These are phyloP conservation scores for Neospermospora avenae DNA, from an alignment of 2,329 filamentous ascomycete genomes.

Conservation along the genomic window DNA sequence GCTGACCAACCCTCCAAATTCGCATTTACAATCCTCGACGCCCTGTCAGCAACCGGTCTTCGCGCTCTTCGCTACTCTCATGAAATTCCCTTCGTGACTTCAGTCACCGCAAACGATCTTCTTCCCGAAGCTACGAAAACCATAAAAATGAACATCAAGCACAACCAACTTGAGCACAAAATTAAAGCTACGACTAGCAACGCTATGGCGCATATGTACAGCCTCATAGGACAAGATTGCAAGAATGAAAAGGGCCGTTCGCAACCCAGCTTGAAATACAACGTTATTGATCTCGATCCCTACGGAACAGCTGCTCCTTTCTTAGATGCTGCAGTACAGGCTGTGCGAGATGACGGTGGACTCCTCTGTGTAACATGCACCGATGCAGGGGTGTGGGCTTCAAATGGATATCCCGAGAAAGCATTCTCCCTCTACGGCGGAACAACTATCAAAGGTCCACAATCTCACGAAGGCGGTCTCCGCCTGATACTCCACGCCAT, in stretches of 20 bases:
- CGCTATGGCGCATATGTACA: constrained; percentile 91
- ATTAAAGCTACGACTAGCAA: constrained; percentile 76
- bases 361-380: constrained; percentile 95
- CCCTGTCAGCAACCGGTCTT: constrained; percentile 88
- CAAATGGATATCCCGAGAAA: constrained; percentile 92
- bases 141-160: constrained; percentile 79
- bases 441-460: constrained; percentile 75
- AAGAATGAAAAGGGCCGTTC: constrained; percentile 32
- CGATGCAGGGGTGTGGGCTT: constrained; percentile 92
- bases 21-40: constrained; percentile 82
- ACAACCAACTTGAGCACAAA: constrained; percentile 72
- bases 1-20: not conserved
- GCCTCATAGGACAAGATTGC: constrained; percentile 48
- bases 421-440: constrained; percentile 92
- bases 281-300: constrained; percentile 94
- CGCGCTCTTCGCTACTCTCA: constrained; percentile 87
- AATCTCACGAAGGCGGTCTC: constrained; percentile 86
- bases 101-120: constrained; percentile 86
- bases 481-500: constrained; percentile 82
- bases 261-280: constrained; percentile 61
- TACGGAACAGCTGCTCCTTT: constrained; percentile 94
- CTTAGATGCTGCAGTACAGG: constrained; percentile 84
- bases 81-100: constrained; percentile 81
- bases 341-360: constrained; percentile 78
- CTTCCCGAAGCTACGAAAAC: constrained; percentile 72